These are phyloP conservation scores for Aspergillus ochraceoroseus DNA, from an alignment of 2,329 filamentous ascomycete species.

Conservation along the genomic window DNA sequence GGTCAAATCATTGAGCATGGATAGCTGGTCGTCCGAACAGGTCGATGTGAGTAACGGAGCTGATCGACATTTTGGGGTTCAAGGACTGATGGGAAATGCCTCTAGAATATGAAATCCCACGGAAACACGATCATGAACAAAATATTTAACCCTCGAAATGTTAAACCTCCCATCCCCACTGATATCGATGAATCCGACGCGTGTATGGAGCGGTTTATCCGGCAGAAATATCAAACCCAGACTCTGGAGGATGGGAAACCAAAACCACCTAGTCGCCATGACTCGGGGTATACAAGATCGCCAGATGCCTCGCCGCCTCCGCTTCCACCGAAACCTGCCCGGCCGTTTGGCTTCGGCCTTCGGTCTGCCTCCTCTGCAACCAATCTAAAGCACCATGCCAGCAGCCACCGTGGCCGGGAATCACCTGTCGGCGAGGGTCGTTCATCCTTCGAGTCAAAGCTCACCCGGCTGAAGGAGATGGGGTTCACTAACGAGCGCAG, in stretches of 20 bases:
- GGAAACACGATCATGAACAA: conserved; percentile 84
- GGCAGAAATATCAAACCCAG: conserved; percentile 81
- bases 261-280: conserved; percentile 48
- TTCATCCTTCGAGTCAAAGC: conserved; percentile 62
- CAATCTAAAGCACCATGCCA: conserved; percentile 54
- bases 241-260: conserved; percentile 48
- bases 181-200: conserved; percentile 90
- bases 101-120: conserved; percentile 84
- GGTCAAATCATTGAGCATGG: conserved; percentile 98
- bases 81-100: neutral
- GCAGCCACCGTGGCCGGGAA: conserved; percentile 47
- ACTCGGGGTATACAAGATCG: conserved; percentile 53
- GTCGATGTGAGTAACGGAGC: conserved; percentile 66
- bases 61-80: neutral
- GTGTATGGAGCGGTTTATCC: conserved; percentile 91
- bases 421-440: conserved; percentile 25
- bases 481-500: conserved; percentile 80
- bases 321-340: conserved; percentile 56
- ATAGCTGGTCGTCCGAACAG: conserved; percentile 92
- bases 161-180: conserved; percentile 76
- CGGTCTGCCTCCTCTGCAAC: conserved; percentile 68
- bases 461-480: conserved; percentile 78
- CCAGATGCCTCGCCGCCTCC: conserved; percentile 54
- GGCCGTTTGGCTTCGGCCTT: conserved; percentile 60
- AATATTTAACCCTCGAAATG: conserved; percentile 79